Conservation (phyloP, 176 grass and related monocot species). For the Cenchrus fungigraminus region DNA sequence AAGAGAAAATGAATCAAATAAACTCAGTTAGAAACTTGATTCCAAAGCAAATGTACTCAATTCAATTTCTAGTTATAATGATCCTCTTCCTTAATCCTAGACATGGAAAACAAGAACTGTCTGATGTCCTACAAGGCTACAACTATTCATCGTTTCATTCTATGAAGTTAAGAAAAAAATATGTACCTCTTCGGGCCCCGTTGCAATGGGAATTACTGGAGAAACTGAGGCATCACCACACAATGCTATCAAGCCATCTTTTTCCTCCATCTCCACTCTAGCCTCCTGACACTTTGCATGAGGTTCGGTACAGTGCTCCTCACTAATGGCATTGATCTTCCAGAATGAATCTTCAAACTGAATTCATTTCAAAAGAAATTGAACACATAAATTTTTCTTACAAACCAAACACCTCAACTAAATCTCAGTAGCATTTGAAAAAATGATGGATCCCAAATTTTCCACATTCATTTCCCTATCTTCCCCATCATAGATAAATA, state of each 20-base stretch:
- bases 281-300: slow-evolving; percentile 35
- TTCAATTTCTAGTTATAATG: slow-evolving; percentile 21
- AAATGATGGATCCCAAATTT: slow-evolving; percentile 5
- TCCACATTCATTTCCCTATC: not conserved
- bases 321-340: slow-evolving; percentile 36
- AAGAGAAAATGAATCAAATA: slow-evolving; percentile 28
- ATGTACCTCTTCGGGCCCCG: slow-evolving; percentile 35
- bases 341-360: slow-evolving; percentile 54
- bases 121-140: not conserved
- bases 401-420: slow-evolving; percentile 10
- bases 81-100: not conserved
- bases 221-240: slow-evolving; percentile 57
- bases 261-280: not conserved
- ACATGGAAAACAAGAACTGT: slow-evolving; percentile 15
- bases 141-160: slow-evolving; percentile 6
- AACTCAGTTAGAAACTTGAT: slow-evolving; percentile 17
- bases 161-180: slow-evolving; percentile 10
- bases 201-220: slow-evolving; percentile 50
- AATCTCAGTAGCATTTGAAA: slow-evolving; percentile 30
- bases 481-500: not conserved
- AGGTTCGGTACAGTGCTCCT: slow-evolving; percentile 22
- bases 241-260: slow-evolving; percentile 50
- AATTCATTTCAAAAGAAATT: slow-evolving; percentile 33
- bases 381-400: slow-evolving; percentile 22
- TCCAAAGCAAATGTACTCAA: slow-evolving; percentile 24